A percentile compares a stretch with the other conserved stretches of the same genome.
Conservation (phyloP, 208 protist genomes). For the Naegleria fowleri region DNA sequence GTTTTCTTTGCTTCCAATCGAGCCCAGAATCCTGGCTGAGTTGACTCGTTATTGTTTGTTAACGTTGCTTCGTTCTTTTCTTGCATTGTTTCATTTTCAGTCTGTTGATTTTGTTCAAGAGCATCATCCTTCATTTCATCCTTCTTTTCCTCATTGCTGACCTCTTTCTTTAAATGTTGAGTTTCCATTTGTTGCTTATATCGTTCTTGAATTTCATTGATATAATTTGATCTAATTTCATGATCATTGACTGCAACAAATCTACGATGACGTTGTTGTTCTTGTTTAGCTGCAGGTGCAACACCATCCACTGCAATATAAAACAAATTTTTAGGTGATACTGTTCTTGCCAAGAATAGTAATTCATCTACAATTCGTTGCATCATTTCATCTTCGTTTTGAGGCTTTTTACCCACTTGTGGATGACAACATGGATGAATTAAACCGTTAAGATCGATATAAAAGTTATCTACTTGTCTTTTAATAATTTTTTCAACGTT, state of each 20-base stretch:
- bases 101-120: not conserved
- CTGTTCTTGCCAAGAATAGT: constrained; percentile 64
- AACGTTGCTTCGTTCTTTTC: no score
- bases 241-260: constrained; percentile 89
- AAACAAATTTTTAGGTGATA: constrained; percentile 92
- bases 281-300: constrained; percentile 98
- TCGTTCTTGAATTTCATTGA: not conserved
- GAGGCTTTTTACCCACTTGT: constrained; percentile 68
- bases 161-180: no score
- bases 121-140: not conserved
- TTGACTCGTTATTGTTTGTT: no score
- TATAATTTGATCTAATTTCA: constrained; percentile 22
- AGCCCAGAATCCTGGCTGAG: constrained; percentile 24
- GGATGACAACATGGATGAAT: constrained; percentile 99
- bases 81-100: constrained; percentile 2
- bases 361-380: constrained; percentile 83
- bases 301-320: constrained; percentile 95
- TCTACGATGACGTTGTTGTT: constrained; percentile 96
- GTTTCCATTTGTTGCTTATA: no score
- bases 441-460: constrained; percentile 88
- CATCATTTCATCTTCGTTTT: constrained; percentile 84
- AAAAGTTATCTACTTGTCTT: constrained; percentile 72
- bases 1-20: constrained; percentile 39
- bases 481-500: not conserved
- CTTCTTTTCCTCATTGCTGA: not conserved